phyloP scores from a whole-genome alignment of 2,329 filamentous ascomycete genomes.

The Monosporascus sp. region DNA sequence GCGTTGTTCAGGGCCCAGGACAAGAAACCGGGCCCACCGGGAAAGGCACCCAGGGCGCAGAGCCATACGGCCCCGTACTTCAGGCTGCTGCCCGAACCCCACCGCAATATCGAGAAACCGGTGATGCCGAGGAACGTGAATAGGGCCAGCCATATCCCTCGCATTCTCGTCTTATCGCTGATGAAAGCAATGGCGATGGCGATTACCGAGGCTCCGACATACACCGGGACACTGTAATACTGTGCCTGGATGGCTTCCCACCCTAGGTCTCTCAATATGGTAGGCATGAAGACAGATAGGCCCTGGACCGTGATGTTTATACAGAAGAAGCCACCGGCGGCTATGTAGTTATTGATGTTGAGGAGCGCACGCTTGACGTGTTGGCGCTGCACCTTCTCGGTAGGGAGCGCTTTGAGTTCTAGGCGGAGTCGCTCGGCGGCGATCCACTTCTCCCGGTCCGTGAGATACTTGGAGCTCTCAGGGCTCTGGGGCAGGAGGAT shows the following conservation, averaged over 20 bases:
- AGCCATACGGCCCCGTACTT: constrained; percentile 50
- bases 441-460: constrained; percentile 47
- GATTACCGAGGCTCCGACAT: constrained; percentile 34
- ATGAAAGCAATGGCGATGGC: constrained; percentile 34
- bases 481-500: constrained; percentile 48
- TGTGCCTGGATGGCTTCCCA: constrained; percentile 36
- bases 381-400: constrained; percentile 41
- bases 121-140: constrained; percentile 39
- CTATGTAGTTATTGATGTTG: constrained; percentile 56
- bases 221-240: constrained; percentile 40
- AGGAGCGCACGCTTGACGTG: constrained; percentile 47
- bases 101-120: constrained; percentile 49
- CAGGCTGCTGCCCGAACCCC: constrained; percentile 26
- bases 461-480: constrained; percentile 43
- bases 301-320: constrained; percentile 57
- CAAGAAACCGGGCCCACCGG: constrained; percentile 52
- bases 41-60: constrained; percentile 51
- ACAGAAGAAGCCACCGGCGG: constrained; percentile 52
- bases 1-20: constrained; percentile 57
- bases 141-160: constrained; percentile 35
- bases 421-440: constrained; percentile 45
- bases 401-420: constrained; percentile 41
- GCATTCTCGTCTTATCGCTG: constrained; percentile 37
- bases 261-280: constrained; percentile 38
- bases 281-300: constrained; percentile 44